Evolutionary conservation across 2,329 filamentous ascomycete species (phyloP), one percentile per base, ranked within the genome.

Genomic region (Cladobotryum mycophilum): DNA sequence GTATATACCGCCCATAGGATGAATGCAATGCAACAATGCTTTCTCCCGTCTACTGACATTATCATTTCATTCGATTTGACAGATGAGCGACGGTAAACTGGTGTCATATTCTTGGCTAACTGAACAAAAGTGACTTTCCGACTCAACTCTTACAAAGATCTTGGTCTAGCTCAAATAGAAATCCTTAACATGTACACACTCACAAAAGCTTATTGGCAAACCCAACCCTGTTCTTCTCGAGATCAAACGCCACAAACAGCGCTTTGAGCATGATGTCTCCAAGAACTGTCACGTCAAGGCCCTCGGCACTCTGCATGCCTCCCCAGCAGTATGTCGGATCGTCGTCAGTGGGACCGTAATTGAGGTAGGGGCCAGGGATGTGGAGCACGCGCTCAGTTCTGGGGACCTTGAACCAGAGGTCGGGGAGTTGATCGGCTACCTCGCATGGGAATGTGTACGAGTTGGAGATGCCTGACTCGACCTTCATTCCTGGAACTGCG

Each of bases 261-360:
- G 80, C 80, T 79, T 93, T 93, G 58, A 93, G 76, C 71, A 90
- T 88, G 50, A 87, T 75, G 54, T 91, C 87, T 9, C 89, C 89
- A 50, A 91, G 79, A 61, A 95, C 89, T 50, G 76, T 81, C 55
- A 84, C 75, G 2, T 64, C 61, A 45, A 73, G 58, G 20, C 61
- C 62, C 14, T 67, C 68, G 41, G 73, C 67, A 34, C 70, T 75
- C 73, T 93, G 89, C 55, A 95, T 78, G 45, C 88, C 89, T 49
- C 88, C 88, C 65, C 81, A 91, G 75, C 89, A 93, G 50, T 65
- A 74, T 25, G 74, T 74, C 2, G 69, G 69, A 11, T 75, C 73
- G 14, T 74, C 68, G 12, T 74, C 66, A 20, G 76, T 67, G 13
- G 72, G 65, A 1, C 79, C 72, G 59, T 81, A 85, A 54, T 78